Base-by-base conservation (phyloP, 371 early-diverging fungal genomes). In the Apophysomyces ossiformis region DNA sequence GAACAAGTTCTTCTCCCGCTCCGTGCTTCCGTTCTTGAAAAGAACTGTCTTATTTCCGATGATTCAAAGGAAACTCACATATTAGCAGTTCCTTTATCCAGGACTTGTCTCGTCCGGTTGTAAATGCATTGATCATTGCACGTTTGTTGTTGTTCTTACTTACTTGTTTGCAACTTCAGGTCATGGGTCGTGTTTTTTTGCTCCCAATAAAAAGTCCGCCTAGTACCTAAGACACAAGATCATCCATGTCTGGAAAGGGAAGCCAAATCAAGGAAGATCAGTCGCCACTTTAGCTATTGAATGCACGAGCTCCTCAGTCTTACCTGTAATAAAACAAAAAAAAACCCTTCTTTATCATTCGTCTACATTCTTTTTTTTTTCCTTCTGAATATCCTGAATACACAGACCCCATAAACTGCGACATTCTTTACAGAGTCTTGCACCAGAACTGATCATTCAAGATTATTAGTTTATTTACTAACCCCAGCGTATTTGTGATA, bases 191-290 rank as follows among this genome's bases (percentile, higher is more conserved):
- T 4, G 5, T 50, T 50, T 21, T 21, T 21, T 50, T 7, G 16
- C 9, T 21, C 11, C 1, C 9, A 50, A 18, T 50, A 50, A 21
- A 21, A 50, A 21, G 18, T 66, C 45, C 60, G 66, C 66, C 35
- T 57, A 58, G 32, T 39, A 13, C 32, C 18, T 18, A 38, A 5
- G 16, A 39, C 18, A 44, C 18, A 5, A 16, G 38, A 37, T 58
- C 59, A 58, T 58, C 59, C 59, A n/a, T 26, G 21, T 9, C 21
- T 50, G 26, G 7, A 21, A 5, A 41, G 7, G 7, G 5, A 26
- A 47, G 7, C 60, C 21, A 1, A 21, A 54, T 43, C 41, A 18
- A 8, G 47, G 5, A 15, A n/a, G 13, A n/a, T 50, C 16, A 16
- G 13, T 47, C 18, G 47, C 47, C n/a, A 47, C 47, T 1, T 47